Conservation (phyloP, 192 early-diverging fungal species). For the Backusella westeae region DNA sequence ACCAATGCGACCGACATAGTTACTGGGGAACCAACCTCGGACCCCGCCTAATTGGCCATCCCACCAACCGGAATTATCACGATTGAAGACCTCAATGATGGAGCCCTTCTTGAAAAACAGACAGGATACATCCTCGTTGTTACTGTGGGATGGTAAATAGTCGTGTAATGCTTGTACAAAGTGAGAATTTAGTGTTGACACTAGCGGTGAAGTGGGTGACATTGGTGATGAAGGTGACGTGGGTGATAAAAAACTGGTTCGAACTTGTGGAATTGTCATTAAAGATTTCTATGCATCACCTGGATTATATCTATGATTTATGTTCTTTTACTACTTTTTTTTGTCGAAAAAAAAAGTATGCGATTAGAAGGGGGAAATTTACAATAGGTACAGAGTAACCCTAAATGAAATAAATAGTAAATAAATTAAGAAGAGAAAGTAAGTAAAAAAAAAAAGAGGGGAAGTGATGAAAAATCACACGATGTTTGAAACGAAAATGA, state of each 20-base stretch:
- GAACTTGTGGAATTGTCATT: not conserved
- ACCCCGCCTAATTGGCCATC: slow-evolving; percentile 76
- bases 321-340: not conserved
- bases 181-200: slow-evolving; percentile 25
- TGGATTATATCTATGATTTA: not conserved
- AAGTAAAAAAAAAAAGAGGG: not conserved
- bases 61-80: slow-evolving; percentile 96
- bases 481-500: not conserved
- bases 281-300: not conserved
- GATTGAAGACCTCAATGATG: slow-evolving; percentile 88
- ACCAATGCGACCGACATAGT: slow-evolving; percentile 71
- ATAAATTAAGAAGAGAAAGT: not conserved
- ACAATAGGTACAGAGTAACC: not conserved
- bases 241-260: not conserved
- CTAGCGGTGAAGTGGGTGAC: slow-evolving; percentile 19
- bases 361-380: not conserved
- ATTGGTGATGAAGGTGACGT: not conserved
- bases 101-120: slow-evolving; percentile 85
- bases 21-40: slow-evolving; percentile 91
- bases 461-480: not conserved
- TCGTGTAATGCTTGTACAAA: slow-evolving; percentile 77
- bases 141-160: slow-evolving; percentile 70
- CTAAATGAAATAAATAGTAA: not conserved
- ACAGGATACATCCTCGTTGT: slow-evolving; percentile 35
- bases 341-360: not conserved